Conservation (phyloP, 225 moss, liverwort and hornwort species). For the Bryoerythrophyllum caledonicum region DNA sequence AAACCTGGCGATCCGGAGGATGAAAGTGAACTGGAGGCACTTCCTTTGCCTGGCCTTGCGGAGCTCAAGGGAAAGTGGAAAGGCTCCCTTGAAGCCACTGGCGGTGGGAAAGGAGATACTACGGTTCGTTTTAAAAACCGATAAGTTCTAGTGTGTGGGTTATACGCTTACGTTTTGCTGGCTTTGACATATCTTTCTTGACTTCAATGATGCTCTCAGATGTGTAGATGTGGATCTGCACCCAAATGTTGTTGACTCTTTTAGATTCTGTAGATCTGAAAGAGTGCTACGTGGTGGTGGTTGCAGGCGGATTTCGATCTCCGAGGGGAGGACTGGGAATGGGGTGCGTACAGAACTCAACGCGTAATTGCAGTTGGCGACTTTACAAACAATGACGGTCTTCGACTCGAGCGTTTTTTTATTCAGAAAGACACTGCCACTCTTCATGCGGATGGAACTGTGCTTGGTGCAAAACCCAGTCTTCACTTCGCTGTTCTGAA, state of each 20-base stretch:
- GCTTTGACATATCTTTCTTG: slow-evolving; percentile 14
- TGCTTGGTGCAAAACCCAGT: slow-evolving; percentile 90
- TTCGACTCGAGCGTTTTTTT: slow-evolving; percentile 90
- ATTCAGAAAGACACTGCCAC: slow-evolving; percentile 98
- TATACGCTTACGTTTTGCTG: background rate
- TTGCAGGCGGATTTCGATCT: slow-evolving; percentile 97
- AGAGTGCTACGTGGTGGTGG: slow-evolving; percentile 18
- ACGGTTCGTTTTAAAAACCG: slow-evolving; percentile 52
- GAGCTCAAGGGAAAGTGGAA: slow-evolving; percentile 97
- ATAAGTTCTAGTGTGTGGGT: background rate
- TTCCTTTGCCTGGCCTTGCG: slow-evolving; percentile 91
- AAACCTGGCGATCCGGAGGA: slow-evolving; percentile 60
- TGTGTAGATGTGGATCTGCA: slow-evolving; percentile 10
- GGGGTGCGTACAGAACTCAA: slow-evolving; percentile 94
- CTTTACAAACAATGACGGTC: slow-evolving; percentile 88
- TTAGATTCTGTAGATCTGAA: slow-evolving; percentile 15
- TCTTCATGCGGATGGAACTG: slow-evolving; percentile 95
- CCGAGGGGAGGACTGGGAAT: slow-evolving; percentile 98
- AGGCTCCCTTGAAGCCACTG: slow-evolving; percentile 91
- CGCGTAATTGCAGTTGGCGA: slow-evolving; percentile 93
- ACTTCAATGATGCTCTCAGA: slow-evolving; percentile 17
- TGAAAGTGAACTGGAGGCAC: slow-evolving; percentile 76
- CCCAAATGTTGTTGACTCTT: slow-evolving; percentile 6
- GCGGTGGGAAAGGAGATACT: slow-evolving; percentile 98
- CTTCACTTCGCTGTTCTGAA: slow-evolving; percentile 98